Conservation (phyloP, 2,329 filamentous ascomycete species). For the Cladophialophora immunda region DNA sequence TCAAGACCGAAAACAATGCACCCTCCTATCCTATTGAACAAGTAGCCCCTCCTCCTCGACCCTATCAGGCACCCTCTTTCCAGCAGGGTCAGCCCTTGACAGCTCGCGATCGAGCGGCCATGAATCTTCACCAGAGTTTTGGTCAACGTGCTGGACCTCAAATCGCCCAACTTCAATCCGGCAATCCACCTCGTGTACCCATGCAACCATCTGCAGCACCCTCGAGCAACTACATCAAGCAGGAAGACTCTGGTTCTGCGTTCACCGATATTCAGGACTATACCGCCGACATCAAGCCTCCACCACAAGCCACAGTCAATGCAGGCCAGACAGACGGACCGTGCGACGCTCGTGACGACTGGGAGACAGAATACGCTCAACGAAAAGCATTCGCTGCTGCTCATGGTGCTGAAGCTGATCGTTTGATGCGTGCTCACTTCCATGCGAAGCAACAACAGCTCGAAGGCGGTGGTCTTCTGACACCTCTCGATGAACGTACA, state of each 20-base stretch:
- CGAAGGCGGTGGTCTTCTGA: slow-evolving; percentile 57
- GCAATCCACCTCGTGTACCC: slow-evolving; percentile 40
- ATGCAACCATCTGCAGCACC: slow-evolving; percentile 54
- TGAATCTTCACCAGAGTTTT: slow-evolving; percentile 40
- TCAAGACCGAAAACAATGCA: slow-evolving; percentile 36
- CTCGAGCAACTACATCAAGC: slow-evolving; percentile 45
- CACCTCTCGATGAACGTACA: slow-evolving; percentile 52
- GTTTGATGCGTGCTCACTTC: slow-evolving; percentile 53
- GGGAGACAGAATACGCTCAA: slow-evolving; percentile 56
- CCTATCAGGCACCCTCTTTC: slow-evolving; percentile 45
- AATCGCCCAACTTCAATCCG: slow-evolving; percentile 44
- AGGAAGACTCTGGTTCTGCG: slow-evolving; percentile 32
- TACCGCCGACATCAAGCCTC: slow-evolving; percentile 19
- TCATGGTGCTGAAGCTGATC: slow-evolving; percentile 49
- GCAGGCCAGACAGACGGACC: slow-evolving; percentile 80
- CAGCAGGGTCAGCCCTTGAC: slow-evolving; percentile 42
- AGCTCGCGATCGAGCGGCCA: slow-evolving; percentile 41
- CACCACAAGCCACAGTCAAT: slow-evolving; percentile 48
- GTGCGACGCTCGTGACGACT: slow-evolving; percentile 66
- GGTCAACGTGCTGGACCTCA: slow-evolving; percentile 41
- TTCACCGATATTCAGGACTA: slow-evolving; percentile 33
- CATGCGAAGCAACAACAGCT: slow-evolving; percentile 51
- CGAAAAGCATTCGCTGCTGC: slow-evolving; percentile 51
- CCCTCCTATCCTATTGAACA: slow-evolving; percentile 35
- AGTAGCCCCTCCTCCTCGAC: slow-evolving; percentile 25